Evolutionary conservation across 768 basidiomycete species (phyloP).

Genomic region (Russula virescens): DNA sequence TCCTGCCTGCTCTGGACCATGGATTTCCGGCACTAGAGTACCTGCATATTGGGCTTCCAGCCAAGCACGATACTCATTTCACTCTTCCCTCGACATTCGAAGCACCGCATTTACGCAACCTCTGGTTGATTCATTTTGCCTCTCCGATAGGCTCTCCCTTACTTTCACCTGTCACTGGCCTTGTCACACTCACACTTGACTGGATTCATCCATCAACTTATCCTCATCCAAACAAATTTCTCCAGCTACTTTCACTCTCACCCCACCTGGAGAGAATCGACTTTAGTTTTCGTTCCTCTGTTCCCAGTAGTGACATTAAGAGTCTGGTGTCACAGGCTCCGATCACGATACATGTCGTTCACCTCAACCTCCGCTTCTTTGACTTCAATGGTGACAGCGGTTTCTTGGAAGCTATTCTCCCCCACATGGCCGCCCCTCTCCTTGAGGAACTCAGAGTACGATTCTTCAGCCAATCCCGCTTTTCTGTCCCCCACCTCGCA

Average conservation of each 20-base stretch:
- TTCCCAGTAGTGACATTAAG: neutral
- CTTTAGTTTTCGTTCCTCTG: neutral
- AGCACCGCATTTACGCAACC: neutral
- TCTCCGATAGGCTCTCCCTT: neutral
- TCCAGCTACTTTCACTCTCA: neutral
- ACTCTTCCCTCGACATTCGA: neutral
- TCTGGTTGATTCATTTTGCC: neutral
- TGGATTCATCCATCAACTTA: neutral
- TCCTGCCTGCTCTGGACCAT: neutral
- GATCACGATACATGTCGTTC: neutral
- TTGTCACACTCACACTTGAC: neutral
- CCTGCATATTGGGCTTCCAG: neutral
- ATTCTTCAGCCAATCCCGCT: neutral
- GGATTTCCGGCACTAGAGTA: neutral
- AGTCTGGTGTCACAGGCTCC: neutral
- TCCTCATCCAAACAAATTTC: neutral
- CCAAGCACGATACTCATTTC: neutral
- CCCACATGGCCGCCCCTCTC: neutral
- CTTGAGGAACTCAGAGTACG: neutral
- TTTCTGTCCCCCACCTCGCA: neutral
- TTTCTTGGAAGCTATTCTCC: neutral
- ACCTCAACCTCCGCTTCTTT: neutral
- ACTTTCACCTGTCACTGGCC: neutral
- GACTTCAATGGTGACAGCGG: neutral
- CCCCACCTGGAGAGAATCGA: neutral